Percentiles rank a stretch among this genome's conserved stretches.
Conservation (phyloP, 768 basidiomycete genomes). For the Terana coerulea region DNA sequence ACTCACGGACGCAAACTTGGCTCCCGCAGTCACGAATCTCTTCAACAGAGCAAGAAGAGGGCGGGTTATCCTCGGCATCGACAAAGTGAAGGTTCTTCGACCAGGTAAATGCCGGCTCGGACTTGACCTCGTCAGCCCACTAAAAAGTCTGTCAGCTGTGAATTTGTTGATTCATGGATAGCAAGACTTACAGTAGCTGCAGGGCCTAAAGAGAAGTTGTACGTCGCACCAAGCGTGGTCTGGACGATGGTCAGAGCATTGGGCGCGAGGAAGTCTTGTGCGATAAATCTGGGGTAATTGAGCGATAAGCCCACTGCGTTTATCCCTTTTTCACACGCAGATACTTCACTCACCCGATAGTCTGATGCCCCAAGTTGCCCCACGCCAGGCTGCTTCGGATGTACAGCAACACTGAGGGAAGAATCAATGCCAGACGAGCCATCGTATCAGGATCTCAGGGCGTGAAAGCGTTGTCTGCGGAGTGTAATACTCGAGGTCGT, state of each 20-base stretch:
- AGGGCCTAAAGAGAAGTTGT: slow-evolving; percentile 42
- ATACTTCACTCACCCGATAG: slow-evolving; percentile 17
- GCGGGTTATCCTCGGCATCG: slow-evolving; percentile 44
- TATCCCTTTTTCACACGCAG: too few species aligned
- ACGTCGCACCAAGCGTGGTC: slow-evolving; percentile 38
- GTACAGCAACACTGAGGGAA: slow-evolving; percentile 4
- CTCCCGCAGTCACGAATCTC: slow-evolving; percentile 42
- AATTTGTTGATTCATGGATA: background rate
- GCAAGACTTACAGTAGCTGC: slow-evolving; percentile 38
- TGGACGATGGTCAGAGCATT: slow-evolving; percentile 45
- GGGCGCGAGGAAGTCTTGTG: slow-evolving; percentile 40
- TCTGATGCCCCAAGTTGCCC: slow-evolving; percentile 22
- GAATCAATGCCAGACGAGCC: slow-evolving; percentile 1
- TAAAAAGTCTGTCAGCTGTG: slow-evolving; percentile 15
- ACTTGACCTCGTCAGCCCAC: slow-evolving; percentile 51
- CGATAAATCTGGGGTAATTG: slow-evolving; percentile 10
- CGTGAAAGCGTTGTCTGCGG: too few species aligned
- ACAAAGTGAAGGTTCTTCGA: slow-evolving; percentile 39
- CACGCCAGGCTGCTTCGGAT: slow-evolving; percentile 13
- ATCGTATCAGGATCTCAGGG: too few species aligned
- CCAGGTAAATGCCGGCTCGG: slow-evolving; percentile 27
- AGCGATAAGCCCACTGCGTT: background rate
- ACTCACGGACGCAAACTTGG: slow-evolving; percentile 27
- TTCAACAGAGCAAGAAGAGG: slow-evolving; percentile 45
- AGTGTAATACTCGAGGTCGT: too few species aligned